Percentiles rank a stretch among this genome's conserved stretches.
Conservation (phyloP, 768 basidiomycete species). For the Tricholoma bakamatsutake region DNA sequence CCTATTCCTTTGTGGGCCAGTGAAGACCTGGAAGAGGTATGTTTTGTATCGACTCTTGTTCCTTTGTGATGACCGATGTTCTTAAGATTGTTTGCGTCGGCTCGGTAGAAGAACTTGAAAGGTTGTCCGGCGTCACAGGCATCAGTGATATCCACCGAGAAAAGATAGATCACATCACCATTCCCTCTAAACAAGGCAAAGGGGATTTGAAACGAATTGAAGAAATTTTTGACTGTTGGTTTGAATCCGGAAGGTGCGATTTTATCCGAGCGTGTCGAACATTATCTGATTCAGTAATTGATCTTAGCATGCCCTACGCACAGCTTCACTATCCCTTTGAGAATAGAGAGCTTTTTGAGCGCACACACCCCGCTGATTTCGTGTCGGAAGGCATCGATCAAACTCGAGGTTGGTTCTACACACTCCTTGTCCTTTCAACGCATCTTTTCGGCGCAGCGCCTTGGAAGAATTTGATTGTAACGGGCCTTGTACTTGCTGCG, state of each 20-base stretch:
- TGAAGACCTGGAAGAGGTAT: slow-evolving; percentile 86
- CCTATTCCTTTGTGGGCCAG: slow-evolving; percentile 96
- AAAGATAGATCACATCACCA: slow-evolving; percentile 93
- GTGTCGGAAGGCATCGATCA: slow-evolving; percentile 98
- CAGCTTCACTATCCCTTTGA: slow-evolving; percentile 98
- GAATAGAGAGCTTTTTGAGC: slow-evolving; percentile 84
- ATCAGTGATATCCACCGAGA: slow-evolving; percentile 92
- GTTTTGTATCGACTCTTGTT: slow-evolving; percentile 1
- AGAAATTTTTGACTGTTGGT: slow-evolving; percentile 99
- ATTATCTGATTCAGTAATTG: slow-evolving; percentile 1
- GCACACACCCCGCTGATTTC: slow-evolving; percentile 90
- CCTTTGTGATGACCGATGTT: neutral
- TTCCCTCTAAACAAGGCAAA: slow-evolving; percentile 86
- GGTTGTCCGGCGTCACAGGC: slow-evolving; percentile 74
- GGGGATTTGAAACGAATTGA: slow-evolving; percentile 85
- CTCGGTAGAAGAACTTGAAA: slow-evolving; percentile 85
- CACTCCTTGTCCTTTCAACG: slow-evolving; percentile 90
- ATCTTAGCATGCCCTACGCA: slow-evolving; percentile 91
- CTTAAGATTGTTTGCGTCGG: slow-evolving; percentile 74
- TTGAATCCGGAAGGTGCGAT: slow-evolving; percentile 92
- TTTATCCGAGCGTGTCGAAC: neutral
- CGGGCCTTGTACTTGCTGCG: slow-evolving; percentile 93
- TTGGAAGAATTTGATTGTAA: slow-evolving; percentile 97
- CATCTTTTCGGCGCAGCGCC: slow-evolving; percentile 91
- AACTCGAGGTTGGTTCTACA: slow-evolving; percentile 99